These are phyloP conservation scores for Mycena galericulata DNA, from an alignment of 768 basidiomycete species.

Conservation along the genomic window DNA sequence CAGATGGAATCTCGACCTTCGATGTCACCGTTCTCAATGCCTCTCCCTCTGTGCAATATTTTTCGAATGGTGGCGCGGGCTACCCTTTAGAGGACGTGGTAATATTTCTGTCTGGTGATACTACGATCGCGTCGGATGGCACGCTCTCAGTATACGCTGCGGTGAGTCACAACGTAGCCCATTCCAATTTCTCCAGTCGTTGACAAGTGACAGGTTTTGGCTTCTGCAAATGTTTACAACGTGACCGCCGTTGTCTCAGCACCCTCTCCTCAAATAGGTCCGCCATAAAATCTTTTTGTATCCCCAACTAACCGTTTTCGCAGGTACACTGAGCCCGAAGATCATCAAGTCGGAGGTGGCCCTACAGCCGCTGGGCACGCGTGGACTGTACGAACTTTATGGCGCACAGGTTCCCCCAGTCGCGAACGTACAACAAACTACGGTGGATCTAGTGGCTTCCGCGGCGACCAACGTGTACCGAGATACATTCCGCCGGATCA, in stretches of 20 bases:
- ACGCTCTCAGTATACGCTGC: conserved; percentile 2
- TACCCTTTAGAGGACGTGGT: conserved; percentile 8
- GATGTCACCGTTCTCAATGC: not conserved
- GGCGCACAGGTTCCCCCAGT: not conserved
- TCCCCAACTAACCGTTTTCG: not conserved
- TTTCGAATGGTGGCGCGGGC: not conserved
- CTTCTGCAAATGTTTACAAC: not conserved
- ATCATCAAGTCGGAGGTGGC: not conserved
- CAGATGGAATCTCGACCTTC: conserved; percentile 23
- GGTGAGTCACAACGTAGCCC: not conserved
- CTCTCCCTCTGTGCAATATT: not conserved
- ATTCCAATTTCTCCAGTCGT: not conserved
- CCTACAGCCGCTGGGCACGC: not conserved
- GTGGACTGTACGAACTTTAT: conserved; percentile 8
- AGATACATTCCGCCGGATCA: conserved; percentile 15
- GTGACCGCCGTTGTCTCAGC: conserved; percentile 16
- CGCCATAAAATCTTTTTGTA: too few species aligned
- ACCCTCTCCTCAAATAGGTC: conserved; percentile 16
- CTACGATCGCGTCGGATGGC: not conserved
- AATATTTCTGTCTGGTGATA: not conserved
- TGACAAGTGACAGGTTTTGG: not conserved
- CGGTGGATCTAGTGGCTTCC: conserved; percentile 6
- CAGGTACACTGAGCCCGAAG: conserved; percentile 15
- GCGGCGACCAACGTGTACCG: not conserved
- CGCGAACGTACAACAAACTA: conserved; percentile 9